phyloP scores from a whole-genome alignment of 768 basidiomycete genomes.

The Tremella yokohamensis region DNA sequence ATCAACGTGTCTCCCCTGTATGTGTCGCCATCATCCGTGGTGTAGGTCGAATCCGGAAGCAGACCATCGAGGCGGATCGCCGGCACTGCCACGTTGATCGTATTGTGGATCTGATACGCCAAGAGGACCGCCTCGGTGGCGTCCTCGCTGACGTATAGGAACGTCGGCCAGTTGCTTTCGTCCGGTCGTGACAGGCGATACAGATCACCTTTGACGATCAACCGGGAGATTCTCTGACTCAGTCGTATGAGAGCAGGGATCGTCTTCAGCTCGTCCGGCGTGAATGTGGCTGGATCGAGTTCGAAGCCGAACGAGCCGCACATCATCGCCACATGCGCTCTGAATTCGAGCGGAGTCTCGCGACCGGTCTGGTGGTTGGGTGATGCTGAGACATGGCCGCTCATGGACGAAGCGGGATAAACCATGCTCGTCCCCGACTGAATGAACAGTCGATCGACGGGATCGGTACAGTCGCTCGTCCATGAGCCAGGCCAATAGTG shows the following conservation, averaged over 20 bases:
- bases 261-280: slow-evolving; percentile 17
- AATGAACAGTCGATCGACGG: slow-evolving; percentile 24
- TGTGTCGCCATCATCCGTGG: slow-evolving; percentile 6
- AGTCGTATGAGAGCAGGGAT: slow-evolving; percentile 23
- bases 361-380: slow-evolving; percentile 33
- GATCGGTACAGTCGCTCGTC: slow-evolving; percentile 39
- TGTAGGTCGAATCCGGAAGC: slow-evolving; percentile 13
- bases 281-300: slow-evolving; percentile 24
- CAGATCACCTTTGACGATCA: slow-evolving; percentile 32
- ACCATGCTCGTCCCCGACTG: slow-evolving; percentile 33
- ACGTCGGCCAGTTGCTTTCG: slow-evolving; percentile 27
- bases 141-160: slow-evolving; percentile 21
- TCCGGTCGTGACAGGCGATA: slow-evolving; percentile 21
- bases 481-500: slow-evolving; percentile 33
- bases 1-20: slow-evolving; percentile 25
- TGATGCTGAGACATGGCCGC: slow-evolving; percentile 31
- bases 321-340: slow-evolving; percentile 42
- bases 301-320: slow-evolving; percentile 41
- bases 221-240: slow-evolving; percentile 22
- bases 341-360: slow-evolving; percentile 27
- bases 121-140: slow-evolving; percentile 22
- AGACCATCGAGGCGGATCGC: slow-evolving; percentile 26
- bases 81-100: slow-evolving; percentile 7
- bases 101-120: slow-evolving; percentile 17
- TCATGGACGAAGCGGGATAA: slow-evolving; percentile 31